These are phyloP conservation scores for Spencermartinsiella ligniputridi DNA, from an alignment of 1,139 yeast genomes.

Conservation along the genomic window DNA sequence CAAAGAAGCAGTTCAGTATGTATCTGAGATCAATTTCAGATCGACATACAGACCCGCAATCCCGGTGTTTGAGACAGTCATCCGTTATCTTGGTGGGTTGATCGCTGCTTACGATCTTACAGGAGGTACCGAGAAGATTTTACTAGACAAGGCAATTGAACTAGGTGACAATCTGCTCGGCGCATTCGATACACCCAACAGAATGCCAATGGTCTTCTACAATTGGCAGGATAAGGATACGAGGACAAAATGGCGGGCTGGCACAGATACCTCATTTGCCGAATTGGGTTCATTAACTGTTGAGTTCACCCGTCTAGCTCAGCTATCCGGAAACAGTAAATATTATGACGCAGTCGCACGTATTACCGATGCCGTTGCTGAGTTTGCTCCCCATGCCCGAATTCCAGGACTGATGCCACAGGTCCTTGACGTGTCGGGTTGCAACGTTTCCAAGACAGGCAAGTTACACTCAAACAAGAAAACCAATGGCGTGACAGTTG, in stretches of 20 bases:
- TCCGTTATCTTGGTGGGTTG: constrained; percentile 69
- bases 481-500: background rate
- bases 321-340: constrained; percentile 55
- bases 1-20: constrained; percentile 46
- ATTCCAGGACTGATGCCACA: constrained; percentile 43
- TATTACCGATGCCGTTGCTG: constrained; percentile 39
- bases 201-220: constrained; percentile 64
- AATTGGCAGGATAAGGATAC: constrained; percentile 47
- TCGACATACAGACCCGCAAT: constrained; percentile 40
- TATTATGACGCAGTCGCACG: constrained; percentile 46
- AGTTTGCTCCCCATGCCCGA: constrained; percentile 31
- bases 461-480: background rate
- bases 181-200: constrained; percentile 64
- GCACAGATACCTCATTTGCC: constrained; percentile 47
- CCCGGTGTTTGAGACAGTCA: constrained; percentile 69
- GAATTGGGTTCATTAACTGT: constrained; percentile 65
- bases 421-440: constrained; percentile 48
- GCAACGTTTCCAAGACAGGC: constrained; percentile 25
- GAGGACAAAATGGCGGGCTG: constrained; percentile 27
- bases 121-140: constrained; percentile 41
- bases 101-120: constrained; percentile 66
- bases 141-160: constrained; percentile 55
- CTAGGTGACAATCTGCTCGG: constrained; percentile 65
- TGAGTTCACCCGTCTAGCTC: constrained; percentile 65
- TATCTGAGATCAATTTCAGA: constrained; percentile 51